Base-by-base conservation (phyloP, 306 rosid species). In the Pyrus communis region DNA sequence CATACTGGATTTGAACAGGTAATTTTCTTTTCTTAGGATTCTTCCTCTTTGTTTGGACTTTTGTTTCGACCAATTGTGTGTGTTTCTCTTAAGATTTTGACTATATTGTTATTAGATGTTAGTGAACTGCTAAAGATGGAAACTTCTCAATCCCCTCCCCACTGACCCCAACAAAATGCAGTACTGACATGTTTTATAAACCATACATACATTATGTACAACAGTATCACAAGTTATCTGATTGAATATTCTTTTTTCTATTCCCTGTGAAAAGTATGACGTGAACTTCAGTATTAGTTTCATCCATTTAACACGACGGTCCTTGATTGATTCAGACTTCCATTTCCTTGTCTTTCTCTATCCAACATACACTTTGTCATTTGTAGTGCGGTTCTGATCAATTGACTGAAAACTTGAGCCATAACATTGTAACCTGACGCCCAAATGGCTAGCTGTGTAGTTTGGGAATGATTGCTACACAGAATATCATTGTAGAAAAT, bases 1-100 rank as follows among this genome's bases (percentile, higher is more conserved):
- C 99, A 92, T 87, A 86, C 79, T 67, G 99, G 99, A 67, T 86
- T 95, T 81, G 83, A 95, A 21, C 78, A 89, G 97, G 98, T 92
- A 79, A 67, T 66, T 60, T 52, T 68, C 60, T 15, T 15, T 22
- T 13, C 46, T 4, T 9, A 9, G 21, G 38, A 18, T 27, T 40
- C 68, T 60, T 43, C 28, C 61, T 31, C 46, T 60, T 66, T 62
- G 4, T 22, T 3, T 42, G 6, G 4, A 27, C n/a, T 13, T 71
- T 4, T 70, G 55, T 33, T 71, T 63, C 64, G 42, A 42, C 8
- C 51, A 61, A 18, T 55, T 70, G 12, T 10, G 12, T n/a, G 17
- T 61, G 46, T 58, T 10, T 74, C 6, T 17, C 3, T 23, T 62
- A 23, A 17, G 35, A 40, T 43, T 40, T 49, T 38, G 14, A 23